Conservation (phyloP, 2,329 filamentous ascomycete species). For the Canariomyces notabilis region DNA sequence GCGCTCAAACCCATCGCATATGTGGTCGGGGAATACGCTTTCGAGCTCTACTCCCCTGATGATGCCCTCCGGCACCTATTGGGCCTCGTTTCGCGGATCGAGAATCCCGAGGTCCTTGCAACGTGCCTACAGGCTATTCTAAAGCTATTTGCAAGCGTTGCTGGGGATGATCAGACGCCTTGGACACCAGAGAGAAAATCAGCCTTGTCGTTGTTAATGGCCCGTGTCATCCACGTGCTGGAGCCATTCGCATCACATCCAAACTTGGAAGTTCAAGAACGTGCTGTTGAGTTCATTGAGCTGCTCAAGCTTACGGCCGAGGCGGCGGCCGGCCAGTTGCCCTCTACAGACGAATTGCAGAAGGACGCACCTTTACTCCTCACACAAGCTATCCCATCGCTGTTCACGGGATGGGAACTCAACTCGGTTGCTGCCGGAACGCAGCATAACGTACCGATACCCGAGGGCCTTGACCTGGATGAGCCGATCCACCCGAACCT, state of each 20-base stretch:
- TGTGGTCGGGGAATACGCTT: constrained; percentile 83
- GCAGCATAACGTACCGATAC: constrained; percentile 79
- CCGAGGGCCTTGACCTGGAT: constrained; percentile 71
- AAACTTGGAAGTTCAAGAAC: constrained; percentile 88
- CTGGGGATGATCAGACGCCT: constrained; percentile 55
- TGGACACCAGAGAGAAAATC: constrained; percentile 75
- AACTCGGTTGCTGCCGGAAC: constrained; percentile 84
- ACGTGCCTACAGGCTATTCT: constrained; percentile 78
- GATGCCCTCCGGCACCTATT: constrained; percentile 70
- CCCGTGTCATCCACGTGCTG: constrained; percentile 74
- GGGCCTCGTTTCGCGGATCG: constrained; percentile 54
- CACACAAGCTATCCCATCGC: constrained; percentile 81
- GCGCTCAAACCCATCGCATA: constrained; percentile 74
- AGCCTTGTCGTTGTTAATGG: constrained; percentile 70
- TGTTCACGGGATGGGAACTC: constrained; percentile 82
- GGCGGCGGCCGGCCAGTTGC: constrained; percentile 63
- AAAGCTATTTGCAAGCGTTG: constrained; percentile 74
- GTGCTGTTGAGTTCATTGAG: constrained; percentile 87
- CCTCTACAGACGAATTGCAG: constrained; percentile 46
- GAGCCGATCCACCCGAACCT: constrained; percentile 76
- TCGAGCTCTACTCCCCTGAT: constrained; percentile 64
- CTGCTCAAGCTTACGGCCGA: constrained; percentile 82
- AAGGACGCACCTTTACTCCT: constrained; percentile 76
- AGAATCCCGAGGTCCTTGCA: constrained; percentile 63
- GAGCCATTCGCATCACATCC: constrained; percentile 78